Conservation (phyloP, 495 filamentous ascomycete genomes). For the Penicillium tannophilum region DNA sequence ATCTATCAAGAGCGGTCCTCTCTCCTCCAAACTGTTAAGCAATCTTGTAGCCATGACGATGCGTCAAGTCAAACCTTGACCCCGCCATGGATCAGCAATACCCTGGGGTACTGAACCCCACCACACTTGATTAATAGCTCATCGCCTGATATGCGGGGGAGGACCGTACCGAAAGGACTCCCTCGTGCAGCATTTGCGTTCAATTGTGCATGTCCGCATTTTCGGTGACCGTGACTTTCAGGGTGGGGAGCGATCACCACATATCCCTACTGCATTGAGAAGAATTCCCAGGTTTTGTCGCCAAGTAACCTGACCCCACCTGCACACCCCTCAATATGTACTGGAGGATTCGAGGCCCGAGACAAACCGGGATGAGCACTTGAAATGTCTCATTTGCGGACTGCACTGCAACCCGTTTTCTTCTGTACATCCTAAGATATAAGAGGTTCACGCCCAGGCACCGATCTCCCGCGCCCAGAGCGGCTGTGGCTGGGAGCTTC, state of each 20-base stretch:
- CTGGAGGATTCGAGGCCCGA: background rate
- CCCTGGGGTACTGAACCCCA: conserved; percentile 5
- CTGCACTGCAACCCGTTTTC: background rate
- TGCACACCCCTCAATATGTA: conserved; percentile 1
- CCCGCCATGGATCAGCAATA: conserved; percentile 2
- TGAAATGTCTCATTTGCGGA: conserved; percentile 1
- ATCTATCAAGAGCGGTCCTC: background rate
- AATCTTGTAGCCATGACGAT: background rate
- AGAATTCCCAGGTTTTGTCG: conserved; percentile 4
- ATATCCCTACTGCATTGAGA: background rate
- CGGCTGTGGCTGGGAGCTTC: conserved; percentile 23
- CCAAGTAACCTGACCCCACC: conserved; percentile 6
- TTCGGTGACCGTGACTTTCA: background rate
- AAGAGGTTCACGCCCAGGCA: conserved; percentile 15
- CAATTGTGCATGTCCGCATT: conserved; percentile 1
- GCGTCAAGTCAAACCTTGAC: conserved; percentile 1
- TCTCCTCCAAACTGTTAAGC: no score
- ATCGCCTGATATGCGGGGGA: conserved; percentile 6
- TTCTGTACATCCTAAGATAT: no score
- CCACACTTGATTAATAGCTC: conserved; percentile 1
- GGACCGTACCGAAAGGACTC: background rate
- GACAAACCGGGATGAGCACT: background rate
- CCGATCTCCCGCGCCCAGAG: conserved; percentile 25
- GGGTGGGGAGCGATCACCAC: conserved; percentile 5
- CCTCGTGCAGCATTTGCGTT: conserved; percentile 2